These are phyloP conservation scores for Ephemerocybe angulata DNA, from an alignment of 768 basidiomycete species.

Conservation along the genomic window DNA sequence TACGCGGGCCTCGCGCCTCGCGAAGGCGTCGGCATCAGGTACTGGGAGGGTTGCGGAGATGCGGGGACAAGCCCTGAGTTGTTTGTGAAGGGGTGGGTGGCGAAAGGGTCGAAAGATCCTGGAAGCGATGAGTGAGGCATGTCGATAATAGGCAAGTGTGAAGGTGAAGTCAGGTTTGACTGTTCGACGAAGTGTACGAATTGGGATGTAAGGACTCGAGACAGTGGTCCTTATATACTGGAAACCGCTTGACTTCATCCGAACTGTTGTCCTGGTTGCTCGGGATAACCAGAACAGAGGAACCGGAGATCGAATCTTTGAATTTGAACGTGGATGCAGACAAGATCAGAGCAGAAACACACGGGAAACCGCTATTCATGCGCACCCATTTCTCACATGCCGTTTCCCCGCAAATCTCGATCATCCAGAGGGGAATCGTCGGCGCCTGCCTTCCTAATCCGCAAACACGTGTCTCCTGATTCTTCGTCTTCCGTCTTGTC, in stretches of 20 bases:
- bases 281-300: slow-evolving; percentile 9
- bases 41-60: slow-evolving; percentile 46
- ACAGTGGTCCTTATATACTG: slow-evolving; percentile 11
- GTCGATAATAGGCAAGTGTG: slow-evolving; percentile 6
- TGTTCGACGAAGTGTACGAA: slow-evolving; percentile 6
- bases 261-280: slow-evolving; percentile 6
- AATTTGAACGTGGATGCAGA: slow-evolving; percentile 3
- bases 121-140: slow-evolving; percentile 34
- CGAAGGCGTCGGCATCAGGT: slow-evolving; percentile 40
- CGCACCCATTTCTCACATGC: neutral
- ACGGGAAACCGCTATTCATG: neutral
- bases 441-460: slow-evolving; percentile 1
- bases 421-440: slow-evolving; percentile 9
- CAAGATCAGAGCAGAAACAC: slow-evolving; percentile 7
- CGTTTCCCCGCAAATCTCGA: slow-evolving; percentile 13
- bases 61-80: slow-evolving; percentile 35
- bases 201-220: slow-evolving; percentile 10
- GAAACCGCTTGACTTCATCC: slow-evolving; percentile 3
- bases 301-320: slow-evolving; percentile 6
- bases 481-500: slow-evolving; percentile 2
- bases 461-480: slow-evolving; percentile 8
- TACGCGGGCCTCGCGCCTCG: slow-evolving; percentile 19
- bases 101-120: slow-evolving; percentile 55
- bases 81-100: slow-evolving; percentile 57
- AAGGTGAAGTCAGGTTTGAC: slow-evolving; percentile 1